Evolutionary conservation across 2,329 filamentous ascomycete species (phyloP).

Genomic region (Stachybotrys echinatus): DNA sequence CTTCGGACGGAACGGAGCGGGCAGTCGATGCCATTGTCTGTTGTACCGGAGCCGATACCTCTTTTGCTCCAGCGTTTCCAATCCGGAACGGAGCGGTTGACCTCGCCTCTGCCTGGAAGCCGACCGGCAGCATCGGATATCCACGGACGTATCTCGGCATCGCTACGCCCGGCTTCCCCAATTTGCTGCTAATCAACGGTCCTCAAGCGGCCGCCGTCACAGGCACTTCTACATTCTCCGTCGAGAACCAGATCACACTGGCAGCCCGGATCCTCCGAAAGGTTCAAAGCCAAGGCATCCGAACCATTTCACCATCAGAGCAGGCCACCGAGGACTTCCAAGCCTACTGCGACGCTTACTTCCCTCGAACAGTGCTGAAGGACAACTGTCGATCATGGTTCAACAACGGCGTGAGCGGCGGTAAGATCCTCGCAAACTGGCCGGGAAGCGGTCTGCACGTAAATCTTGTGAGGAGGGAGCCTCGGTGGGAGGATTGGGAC

Average conservation of each 20-base stretch:
- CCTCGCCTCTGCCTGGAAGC: neutral
- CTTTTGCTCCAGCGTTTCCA: neutral
- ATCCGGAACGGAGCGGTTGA: neutral
- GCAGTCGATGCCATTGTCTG: neutral
- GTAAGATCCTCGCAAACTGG: too few relatives aligned
- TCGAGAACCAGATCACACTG: neutral
- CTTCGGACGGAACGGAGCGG: neutral
- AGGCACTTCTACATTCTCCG: too few relatives aligned
- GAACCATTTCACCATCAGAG: neutral
- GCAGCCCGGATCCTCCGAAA: neutral
- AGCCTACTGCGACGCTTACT: neutral
- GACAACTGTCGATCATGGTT: neutral
- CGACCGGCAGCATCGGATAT: neutral
- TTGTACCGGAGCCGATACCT: neutral
- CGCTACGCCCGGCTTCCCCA: neutral
- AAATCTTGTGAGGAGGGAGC: too few relatives aligned
- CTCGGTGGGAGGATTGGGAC: too few relatives aligned
- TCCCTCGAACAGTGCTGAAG: neutral
- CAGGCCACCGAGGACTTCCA: neutral
- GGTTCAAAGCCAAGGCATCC: neutral
- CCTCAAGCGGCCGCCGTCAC: neutral
- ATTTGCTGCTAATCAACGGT: neutral
- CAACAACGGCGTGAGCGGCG: too few relatives aligned
- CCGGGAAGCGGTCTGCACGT: too few relatives aligned
- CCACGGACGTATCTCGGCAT: neutral